Evolutionary conservation across 2,329 filamentous ascomycete genomes (phyloP).

Genomic region (Pseudogymnoascus sp.): DNA sequence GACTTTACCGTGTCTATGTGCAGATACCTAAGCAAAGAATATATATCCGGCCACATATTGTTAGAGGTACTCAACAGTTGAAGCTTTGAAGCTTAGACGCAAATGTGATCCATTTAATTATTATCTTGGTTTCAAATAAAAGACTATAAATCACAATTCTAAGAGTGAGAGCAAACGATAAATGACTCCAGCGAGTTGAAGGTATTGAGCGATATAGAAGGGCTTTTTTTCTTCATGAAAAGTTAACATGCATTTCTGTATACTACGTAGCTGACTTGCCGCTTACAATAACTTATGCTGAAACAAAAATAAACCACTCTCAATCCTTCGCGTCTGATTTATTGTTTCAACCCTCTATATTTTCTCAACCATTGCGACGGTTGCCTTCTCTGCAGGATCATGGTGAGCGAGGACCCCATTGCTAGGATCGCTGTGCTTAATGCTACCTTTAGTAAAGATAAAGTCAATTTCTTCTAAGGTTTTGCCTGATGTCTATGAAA

Average conservation of each 20-base stretch:
- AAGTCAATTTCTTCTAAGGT: conserved; percentile 15
- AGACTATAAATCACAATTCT: neutral
- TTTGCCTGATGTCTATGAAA: conserved; percentile 12
- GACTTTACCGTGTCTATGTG: neutral
- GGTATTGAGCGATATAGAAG: neutral
- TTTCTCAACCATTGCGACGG: neutral
- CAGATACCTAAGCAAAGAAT: neutral
- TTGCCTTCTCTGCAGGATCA: neutral
- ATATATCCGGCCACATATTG: neutral
- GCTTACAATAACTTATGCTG: neutral
- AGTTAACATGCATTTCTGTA: neutral
- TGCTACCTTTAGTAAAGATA: conserved; percentile 7
- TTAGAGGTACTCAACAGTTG: neutral
- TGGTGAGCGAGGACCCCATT: neutral
- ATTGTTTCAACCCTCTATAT: neutral
- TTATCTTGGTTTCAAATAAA: neutral
- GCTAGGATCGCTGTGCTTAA: neutral
- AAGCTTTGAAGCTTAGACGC: neutral
- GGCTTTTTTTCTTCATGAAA: neutral
- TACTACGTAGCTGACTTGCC: neutral
- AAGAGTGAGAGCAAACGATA: neutral
- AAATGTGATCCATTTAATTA: neutral
- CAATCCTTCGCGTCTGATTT: neutral
- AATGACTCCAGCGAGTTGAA: neutral
- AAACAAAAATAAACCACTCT: neutral